Percentiles rank a stretch among this genome's conserved stretches.
Conservation (phyloP, 768 basidiomycete genomes). For the Arthromyces matolae region DNA sequence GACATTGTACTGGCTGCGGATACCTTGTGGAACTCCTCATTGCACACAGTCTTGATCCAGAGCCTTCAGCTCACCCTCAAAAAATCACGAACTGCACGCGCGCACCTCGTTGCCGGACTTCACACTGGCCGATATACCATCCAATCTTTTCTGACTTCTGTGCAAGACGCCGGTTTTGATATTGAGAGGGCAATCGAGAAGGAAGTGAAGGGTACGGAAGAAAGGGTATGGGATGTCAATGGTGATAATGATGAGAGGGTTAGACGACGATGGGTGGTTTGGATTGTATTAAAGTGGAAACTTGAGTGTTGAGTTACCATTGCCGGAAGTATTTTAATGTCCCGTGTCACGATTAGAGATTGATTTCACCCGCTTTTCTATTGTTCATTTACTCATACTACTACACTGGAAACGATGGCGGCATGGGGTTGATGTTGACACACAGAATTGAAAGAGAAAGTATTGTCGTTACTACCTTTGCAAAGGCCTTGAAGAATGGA, state of each 20-base stretch:
- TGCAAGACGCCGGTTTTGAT: constrained; percentile 38
- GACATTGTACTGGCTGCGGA: constrained; percentile 72
- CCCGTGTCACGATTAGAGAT: too few species aligned
- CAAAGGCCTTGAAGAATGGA: not conserved
- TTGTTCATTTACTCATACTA: not conserved
- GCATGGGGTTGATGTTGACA: not conserved
- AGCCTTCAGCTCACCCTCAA: constrained; percentile 49
- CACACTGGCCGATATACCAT: constrained; percentile 77
- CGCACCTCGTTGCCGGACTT: constrained; percentile 68
- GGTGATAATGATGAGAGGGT: constrained; percentile 64
- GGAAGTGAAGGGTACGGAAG: constrained; percentile 35
- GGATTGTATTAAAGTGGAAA: constrained; percentile 55
- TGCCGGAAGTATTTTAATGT: too few species aligned
- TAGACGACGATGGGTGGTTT: constrained; percentile 68
- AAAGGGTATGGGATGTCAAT: constrained; percentile 50
- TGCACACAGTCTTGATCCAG: constrained; percentile 51
- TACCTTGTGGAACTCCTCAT: constrained; percentile 71
- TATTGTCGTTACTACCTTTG: not conserved
- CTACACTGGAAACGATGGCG: not conserved
- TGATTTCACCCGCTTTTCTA: constrained; percentile 1
- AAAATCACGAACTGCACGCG: constrained; percentile 39
- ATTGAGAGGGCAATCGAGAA: constrained; percentile 46
- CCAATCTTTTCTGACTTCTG: constrained; percentile 50
- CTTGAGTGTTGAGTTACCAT: not conserved
- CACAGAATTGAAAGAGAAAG: not conserved